Evolutionary conservation across 1,284 basidiomycete genomes (phyloP).

Genomic region (Meripilus lineatus): DNA sequence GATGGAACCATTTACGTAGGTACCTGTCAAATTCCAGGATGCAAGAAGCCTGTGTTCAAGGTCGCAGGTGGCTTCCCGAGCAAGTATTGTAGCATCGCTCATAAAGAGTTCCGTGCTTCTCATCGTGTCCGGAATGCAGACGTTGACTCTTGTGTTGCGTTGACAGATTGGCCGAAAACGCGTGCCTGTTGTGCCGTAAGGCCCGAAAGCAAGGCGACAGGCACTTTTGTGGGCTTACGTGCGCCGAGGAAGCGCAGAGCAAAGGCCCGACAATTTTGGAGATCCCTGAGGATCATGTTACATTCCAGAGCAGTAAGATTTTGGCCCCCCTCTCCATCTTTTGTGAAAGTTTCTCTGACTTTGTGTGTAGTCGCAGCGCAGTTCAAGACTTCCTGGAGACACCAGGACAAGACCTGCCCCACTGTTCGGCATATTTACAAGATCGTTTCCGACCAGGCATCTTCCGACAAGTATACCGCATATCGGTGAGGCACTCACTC

Average conservation of each 20-base stretch:
- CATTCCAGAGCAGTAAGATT: conserved; percentile 54
- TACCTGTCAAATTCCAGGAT: conserved; percentile 48
- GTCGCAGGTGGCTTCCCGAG: conserved; percentile 31
- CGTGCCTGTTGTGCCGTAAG: conserved; percentile 53
- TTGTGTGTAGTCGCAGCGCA: conserved; percentile 50
- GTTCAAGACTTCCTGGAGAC: conserved; percentile 65
- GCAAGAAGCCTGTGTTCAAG: conserved; percentile 38
- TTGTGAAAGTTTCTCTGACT: too few species aligned
- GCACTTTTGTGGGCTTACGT: conserved; percentile 54
- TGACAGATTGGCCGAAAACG: conserved; percentile 30
- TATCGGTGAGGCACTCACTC: conserved; percentile 42
- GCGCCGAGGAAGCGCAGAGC: conserved; percentile 45
- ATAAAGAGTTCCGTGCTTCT: conserved; percentile 38
- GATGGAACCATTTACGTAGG: conserved; percentile 19
- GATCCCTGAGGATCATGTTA: conserved; percentile 51
- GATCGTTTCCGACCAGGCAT: conserved; percentile 43
- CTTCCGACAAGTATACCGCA: conserved; percentile 47
- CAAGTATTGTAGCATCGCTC: conserved; percentile 43
- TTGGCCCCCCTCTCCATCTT: neutral
- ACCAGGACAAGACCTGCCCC: conserved; percentile 45
- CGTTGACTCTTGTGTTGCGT: too few species aligned
- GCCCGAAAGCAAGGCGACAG: conserved; percentile 46
- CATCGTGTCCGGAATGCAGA: too few species aligned
- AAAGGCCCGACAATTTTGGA: conserved; percentile 52
- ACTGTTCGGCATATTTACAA: conserved; percentile 48